Evolutionary conservation across 768 basidiomycete genomes (phyloP).

Genomic region (Lentinula edodes): DNA sequence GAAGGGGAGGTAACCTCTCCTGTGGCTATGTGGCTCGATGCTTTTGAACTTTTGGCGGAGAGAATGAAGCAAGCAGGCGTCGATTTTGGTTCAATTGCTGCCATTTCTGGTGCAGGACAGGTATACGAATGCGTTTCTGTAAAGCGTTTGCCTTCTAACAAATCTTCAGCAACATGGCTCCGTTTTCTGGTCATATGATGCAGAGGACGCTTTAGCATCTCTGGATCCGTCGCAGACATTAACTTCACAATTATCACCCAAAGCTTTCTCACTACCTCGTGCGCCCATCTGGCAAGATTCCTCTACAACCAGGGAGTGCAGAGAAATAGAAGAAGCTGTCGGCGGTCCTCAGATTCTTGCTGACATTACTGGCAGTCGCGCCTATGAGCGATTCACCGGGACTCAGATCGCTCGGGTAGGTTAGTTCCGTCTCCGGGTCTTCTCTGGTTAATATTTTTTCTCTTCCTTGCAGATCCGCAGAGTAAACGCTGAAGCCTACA

Average conservation of each 20-base stretch:
- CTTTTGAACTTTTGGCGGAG: conserved; percentile 71
- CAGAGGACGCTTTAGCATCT: conserved; percentile 43
- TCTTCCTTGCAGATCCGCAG: conserved; percentile 45
- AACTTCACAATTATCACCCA: conserved; percentile 51
- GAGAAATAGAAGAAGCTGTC: conserved; percentile 54
- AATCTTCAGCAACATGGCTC: conserved; percentile 74
- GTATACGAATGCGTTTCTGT: conserved; percentile 27
- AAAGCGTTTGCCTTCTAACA: not conserved
- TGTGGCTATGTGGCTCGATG: conserved; percentile 81
- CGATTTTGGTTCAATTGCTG: conserved; percentile 50
- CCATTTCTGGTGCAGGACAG: conserved; percentile 77
- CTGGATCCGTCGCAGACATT: conserved; percentile 50
- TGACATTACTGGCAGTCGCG: conserved; percentile 73
- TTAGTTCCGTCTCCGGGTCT: not conserved
- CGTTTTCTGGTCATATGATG: conserved; percentile 70
- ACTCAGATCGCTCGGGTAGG: conserved; percentile 74
- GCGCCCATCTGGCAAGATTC: conserved; percentile 93
- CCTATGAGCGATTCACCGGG: conserved; percentile 86
- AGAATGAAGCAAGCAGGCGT: conserved; percentile 55
- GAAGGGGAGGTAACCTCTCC: conserved; percentile 76
- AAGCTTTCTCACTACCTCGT: conserved; percentile 61
- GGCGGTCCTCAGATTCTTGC: conserved; percentile 72
- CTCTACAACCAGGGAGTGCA: conserved; percentile 73
- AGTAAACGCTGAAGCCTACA: conserved; percentile 47
- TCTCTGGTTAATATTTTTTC: not conserved